These are phyloP conservation scores for Globisporangium sylvaticum DNA, from an alignment of 352 stramenopile genomes.

Conservation along the genomic window DNA sequence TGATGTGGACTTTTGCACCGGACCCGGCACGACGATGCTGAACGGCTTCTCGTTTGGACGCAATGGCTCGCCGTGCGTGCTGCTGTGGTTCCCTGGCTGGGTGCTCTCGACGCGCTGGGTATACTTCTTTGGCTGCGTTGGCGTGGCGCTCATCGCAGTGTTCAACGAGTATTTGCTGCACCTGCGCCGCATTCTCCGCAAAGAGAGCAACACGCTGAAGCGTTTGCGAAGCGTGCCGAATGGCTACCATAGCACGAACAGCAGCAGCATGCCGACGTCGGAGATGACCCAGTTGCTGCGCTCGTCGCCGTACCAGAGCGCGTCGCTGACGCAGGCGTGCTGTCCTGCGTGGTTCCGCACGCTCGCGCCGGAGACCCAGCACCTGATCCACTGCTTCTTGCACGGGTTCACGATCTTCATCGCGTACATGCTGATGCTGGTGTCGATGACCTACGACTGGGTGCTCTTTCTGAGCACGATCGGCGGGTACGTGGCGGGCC, in stretches of 20 bases:
- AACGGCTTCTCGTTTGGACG: conserved; percentile 59
- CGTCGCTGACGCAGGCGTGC: conserved; percentile 28
- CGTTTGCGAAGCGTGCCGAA: conserved; percentile 13
- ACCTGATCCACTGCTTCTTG: conserved; percentile 52
- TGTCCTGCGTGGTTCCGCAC: conserved; percentile 54
- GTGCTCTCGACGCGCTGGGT: conserved; percentile 49
- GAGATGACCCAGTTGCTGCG: conserved; percentile 43
- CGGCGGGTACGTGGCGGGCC: conserved; percentile 49
- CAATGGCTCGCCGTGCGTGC: conserved; percentile 38
- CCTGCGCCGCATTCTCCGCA: conserved; percentile 56
- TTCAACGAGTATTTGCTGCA: conserved; percentile 77
- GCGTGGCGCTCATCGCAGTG: conserved; percentile 51
- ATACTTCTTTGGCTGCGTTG: conserved; percentile 49
- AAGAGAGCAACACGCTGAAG: conserved; percentile 54
- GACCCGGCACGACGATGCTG: conserved; percentile 66
- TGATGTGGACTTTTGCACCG: conserved; percentile 39
- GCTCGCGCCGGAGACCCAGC: conserved; percentile 40
- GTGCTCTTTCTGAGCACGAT: conserved; percentile 54
- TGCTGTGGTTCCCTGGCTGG: conserved; percentile 77
- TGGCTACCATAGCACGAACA: conserved; percentile 16
- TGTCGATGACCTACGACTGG: conserved; percentile 78
- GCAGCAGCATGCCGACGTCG: conserved; percentile 5
- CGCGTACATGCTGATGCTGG: conserved; percentile 79
- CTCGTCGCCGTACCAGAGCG: conserved; percentile 27
- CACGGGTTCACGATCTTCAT: conserved; percentile 63